Evolutionary conservation across 371 early-diverging fungal species (phyloP).

Genomic region (Actinomucor elegans): DNA sequence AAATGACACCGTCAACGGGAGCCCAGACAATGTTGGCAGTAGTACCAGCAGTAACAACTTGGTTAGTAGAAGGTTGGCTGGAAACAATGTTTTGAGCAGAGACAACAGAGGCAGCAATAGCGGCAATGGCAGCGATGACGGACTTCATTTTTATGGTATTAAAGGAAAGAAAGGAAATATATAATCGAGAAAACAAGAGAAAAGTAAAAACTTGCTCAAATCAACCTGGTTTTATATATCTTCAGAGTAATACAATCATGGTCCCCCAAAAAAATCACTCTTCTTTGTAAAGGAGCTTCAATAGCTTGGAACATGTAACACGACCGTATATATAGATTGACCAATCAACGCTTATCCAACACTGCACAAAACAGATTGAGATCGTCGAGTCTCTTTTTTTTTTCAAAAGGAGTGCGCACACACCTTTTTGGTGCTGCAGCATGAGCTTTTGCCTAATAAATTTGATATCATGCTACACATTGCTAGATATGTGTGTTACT

Average conservation of each 20-base stretch:
- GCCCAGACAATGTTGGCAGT: constrained; percentile 37
- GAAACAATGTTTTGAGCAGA: constrained; percentile 28
- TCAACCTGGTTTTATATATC: constrained; percentile 7
- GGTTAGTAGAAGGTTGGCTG: constrained; percentile 32
- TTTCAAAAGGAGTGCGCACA: constrained; percentile 5
- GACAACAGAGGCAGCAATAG: constrained; percentile 32
- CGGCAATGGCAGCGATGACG: constrained; percentile 35
- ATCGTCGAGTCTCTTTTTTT: neutral
- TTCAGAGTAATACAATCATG: too few species aligned
- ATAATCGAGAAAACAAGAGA: constrained; percentile 1
- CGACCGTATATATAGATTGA: too few species aligned
- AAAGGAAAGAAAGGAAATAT: constrained; percentile 5
- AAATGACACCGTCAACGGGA: constrained; percentile 29
- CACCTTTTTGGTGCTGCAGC: constrained; percentile 1
- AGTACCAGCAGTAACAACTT: constrained; percentile 37
- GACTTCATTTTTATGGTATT: constrained; percentile 28
- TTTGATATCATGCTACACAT: too few species aligned
- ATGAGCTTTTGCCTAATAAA: constrained; percentile 1
- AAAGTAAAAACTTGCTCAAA: neutral
- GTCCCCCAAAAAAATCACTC: too few species aligned
- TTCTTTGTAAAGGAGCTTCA: too few species aligned
- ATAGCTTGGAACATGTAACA: too few species aligned
- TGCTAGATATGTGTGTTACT: too few species aligned
- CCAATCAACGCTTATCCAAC: too few species aligned
- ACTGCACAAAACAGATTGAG: too few species aligned